Conservation (phyloP, 2,329 filamentous ascomycete genomes). For the Hymenoscyphus albidus region DNA sequence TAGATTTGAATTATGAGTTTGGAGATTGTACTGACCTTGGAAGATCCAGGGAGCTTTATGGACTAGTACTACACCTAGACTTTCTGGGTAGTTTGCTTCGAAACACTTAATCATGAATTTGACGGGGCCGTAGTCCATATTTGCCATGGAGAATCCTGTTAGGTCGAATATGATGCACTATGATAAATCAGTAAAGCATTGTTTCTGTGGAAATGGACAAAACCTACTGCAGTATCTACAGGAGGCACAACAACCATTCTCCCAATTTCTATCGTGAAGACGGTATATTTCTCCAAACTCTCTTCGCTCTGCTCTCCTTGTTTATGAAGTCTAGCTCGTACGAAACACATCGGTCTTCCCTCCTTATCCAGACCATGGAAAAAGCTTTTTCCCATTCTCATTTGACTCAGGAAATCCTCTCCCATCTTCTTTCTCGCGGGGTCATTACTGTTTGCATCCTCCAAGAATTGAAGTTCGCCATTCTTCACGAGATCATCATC, state of each 20-base stretch:
- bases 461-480: conserved; percentile 66
- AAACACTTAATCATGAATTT: conserved; percentile 99
- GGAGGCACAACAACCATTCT: conserved; percentile 74
- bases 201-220: not conserved
- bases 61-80: conserved; percentile 80
- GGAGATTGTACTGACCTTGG: conserved; percentile 57
- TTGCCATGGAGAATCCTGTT: conserved; percentile 87
- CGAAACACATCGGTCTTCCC: conserved; percentile 81
- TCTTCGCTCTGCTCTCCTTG: conserved; percentile 78
- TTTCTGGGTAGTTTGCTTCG: conserved; percentile 97
- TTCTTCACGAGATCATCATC: conserved; percentile 81
- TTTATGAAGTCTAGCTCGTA: conserved; percentile 77
- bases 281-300: conserved; percentile 82
- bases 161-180: conserved; percentile 94
- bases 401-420: conserved; percentile 76
- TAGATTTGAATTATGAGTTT: conserved; percentile 5
- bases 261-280: conserved; percentile 93
- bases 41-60: conserved; percentile 98
- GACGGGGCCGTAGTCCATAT: conserved; percentile 97
- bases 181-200: conserved; percentile 6
- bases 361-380: conserved; percentile 82
- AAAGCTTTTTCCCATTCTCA: conserved; percentile 89
- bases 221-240: conserved; percentile 84
- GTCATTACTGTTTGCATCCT: conserved; percentile 54
- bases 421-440: conserved; percentile 59